phyloP scores from a whole-genome alignment of 129 eudicot species.

The Sambucus nigra region DNA sequence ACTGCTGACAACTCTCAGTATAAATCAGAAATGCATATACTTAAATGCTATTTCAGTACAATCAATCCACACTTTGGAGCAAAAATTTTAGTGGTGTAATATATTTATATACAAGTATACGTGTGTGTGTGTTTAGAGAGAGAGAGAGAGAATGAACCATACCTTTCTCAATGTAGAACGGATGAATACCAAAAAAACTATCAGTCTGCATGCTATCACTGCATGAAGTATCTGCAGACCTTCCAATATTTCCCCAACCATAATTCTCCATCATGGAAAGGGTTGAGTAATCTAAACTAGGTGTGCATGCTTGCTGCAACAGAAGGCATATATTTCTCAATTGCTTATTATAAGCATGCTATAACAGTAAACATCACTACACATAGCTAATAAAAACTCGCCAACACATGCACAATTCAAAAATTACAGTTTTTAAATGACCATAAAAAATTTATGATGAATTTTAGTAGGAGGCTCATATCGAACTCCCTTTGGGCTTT shows the following conservation, averaged over 20 bases:
- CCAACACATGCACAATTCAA: background rate
- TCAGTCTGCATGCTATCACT: slow-evolving; percentile 39
- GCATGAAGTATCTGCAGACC: slow-evolving; percentile 16
- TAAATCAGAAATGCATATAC: too few relatives aligned
- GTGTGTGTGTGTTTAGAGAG: background rate
- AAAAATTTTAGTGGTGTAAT: too few relatives aligned
- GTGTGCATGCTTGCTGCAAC: slow-evolving; percentile 35
- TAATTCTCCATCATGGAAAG: slow-evolving; percentile 28
- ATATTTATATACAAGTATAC: too few relatives aligned
- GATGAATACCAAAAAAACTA: slow-evolving; percentile 67
- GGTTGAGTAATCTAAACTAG: slow-evolving; percentile 20
- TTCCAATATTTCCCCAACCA: slow-evolving; percentile 52
- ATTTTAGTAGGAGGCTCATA: too few relatives aligned
- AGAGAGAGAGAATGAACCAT: background rate
- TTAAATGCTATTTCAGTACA: too few relatives aligned
- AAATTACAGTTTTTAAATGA: background rate
- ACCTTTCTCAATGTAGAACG: slow-evolving; percentile 92
- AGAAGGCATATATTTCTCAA: background rate
- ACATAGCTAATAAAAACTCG: background rate
- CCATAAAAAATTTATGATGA: too few relatives aligned
- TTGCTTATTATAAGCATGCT: background rate
- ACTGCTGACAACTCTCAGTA: too few relatives aligned
- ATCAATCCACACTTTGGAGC: too few relatives aligned
- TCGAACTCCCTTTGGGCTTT: too few relatives aligned
- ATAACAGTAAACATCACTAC: background rate